Percentiles rank a stretch among this genome's conserved stretches.
phyloP scores from a whole-genome alignment of 176 grass and related monocot genomes.

The Raddia distichophylla region DNA sequence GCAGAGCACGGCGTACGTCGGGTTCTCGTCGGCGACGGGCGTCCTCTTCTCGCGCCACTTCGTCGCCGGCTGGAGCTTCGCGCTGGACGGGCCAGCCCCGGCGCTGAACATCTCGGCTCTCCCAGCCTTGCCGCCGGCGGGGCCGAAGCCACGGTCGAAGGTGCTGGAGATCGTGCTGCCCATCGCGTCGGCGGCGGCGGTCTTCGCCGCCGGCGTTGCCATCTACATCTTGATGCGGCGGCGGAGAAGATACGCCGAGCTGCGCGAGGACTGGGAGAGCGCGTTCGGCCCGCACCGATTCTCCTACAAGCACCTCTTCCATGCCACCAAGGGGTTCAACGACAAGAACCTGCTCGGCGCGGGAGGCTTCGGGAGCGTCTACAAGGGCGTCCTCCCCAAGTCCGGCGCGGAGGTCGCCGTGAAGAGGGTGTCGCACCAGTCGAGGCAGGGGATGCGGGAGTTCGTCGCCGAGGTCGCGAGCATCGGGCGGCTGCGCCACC shows the following conservation, averaged over 20 bases:
- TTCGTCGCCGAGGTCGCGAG: constrained; percentile 47
- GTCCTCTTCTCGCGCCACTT: constrained; percentile 62
- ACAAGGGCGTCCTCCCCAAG: constrained; percentile 42
- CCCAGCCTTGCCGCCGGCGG: constrained; percentile 31
- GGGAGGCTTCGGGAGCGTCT: constrained; percentile 60
- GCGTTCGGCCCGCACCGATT: constrained; percentile 53
- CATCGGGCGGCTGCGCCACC: constrained; percentile 47
- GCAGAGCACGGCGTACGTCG: constrained; percentile 49
- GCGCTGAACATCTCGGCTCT: constrained; percentile 46
- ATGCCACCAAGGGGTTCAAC: constrained; percentile 55
- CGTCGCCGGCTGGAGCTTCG: constrained; percentile 78
- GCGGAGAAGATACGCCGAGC: constrained; percentile 45
- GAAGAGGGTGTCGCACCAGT: constrained; percentile 54
- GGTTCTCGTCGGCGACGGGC: constrained; percentile 62
- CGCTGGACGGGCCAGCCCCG: constrained; percentile 51
- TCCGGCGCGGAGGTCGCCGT: constrained; percentile 40
- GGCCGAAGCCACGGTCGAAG: constrained; percentile 39
- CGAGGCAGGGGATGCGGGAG: constrained; percentile 53
- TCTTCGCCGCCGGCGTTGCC: neutral
- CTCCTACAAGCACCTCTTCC: constrained; percentile 50
- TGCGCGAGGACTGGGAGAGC: constrained; percentile 57
- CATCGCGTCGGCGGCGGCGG: constrained; percentile 26
- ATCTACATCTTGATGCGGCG: constrained; percentile 5
- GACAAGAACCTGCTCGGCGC: constrained; percentile 42
- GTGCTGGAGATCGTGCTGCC: constrained; percentile 36